These are phyloP conservation scores for Leishmania tropica DNA, from an alignment of 208 protist species.

Conservation along the genomic window DNA sequence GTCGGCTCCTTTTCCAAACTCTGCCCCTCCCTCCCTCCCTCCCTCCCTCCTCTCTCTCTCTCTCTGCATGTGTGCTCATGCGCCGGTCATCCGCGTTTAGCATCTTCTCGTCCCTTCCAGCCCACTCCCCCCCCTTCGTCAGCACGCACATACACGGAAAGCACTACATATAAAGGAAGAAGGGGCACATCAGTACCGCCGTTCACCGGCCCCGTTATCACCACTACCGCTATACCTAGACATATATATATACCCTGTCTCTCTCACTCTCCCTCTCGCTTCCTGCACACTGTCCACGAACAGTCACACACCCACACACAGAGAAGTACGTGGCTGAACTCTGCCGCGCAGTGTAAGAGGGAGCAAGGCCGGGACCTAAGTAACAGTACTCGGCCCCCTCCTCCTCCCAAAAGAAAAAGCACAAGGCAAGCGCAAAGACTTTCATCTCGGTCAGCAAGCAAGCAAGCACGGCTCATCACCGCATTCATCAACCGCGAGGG, in stretches of 20 bases:
- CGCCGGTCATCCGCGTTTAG: too few relatives aligned
- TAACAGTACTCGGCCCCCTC: too few relatives aligned
- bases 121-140: not conserved
- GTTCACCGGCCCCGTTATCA: not conserved
- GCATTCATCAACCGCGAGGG: not conserved
- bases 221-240: not conserved
- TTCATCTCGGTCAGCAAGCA: not conserved
- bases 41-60: not conserved
- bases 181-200: not conserved
- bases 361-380: too few relatives aligned
- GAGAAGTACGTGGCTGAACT: too few relatives aligned
- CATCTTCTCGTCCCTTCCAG: too few relatives aligned
- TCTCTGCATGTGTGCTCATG: too few relatives aligned
- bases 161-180: not conserved
- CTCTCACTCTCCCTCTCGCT: not conserved
- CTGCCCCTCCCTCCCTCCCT: not conserved
- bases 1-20: not conserved
- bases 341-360: too few relatives aligned
- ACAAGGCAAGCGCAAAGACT: too few relatives aligned
- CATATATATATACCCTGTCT: not conserved
- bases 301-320: not conserved
- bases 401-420: too few relatives aligned
- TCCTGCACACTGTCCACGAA: not conserved
- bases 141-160: not conserved
- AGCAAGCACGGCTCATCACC: not conserved